Evolutionary conservation across 2,329 filamentous ascomycete genomes (phyloP).

Genomic region (Colletotrichum theobromicola): DNA sequence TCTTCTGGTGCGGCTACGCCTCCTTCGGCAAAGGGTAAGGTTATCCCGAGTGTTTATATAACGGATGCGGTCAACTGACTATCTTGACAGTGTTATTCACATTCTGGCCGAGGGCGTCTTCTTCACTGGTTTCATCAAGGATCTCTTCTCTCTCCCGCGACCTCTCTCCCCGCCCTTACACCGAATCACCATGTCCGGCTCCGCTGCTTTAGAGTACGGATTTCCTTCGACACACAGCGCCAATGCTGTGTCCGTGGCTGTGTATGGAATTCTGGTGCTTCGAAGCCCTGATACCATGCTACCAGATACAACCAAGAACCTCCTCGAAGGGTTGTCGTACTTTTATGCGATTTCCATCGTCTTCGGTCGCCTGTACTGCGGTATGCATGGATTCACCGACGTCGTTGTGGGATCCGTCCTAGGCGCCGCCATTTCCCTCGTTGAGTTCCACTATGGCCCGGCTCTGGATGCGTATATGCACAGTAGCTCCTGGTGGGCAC

Average conservation of each 20-base stretch:
- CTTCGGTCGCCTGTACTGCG: constrained; percentile 91
- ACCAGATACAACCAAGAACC: constrained; percentile 60
- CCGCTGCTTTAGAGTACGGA: constrained; percentile 92
- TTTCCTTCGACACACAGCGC: constrained; percentile 97
- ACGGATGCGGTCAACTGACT: not conserved
- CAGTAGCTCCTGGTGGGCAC: constrained; percentile 66
- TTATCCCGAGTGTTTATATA: not conserved
- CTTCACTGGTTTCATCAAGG: constrained; percentile 92
- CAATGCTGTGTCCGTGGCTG: constrained; percentile 92
- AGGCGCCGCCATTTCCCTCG: constrained; percentile 67
- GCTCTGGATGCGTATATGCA: constrained; percentile 75
- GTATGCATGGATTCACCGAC: constrained; percentile 98
- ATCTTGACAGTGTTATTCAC: constrained; percentile 64
- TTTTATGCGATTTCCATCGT: constrained; percentile 90
- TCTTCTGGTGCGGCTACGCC: constrained; percentile 95
- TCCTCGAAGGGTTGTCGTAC: constrained; percentile 74
- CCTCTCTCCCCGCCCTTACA: constrained; percentile 91
- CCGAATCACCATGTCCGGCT: constrained; percentile 97
- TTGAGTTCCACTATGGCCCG: constrained; percentile 66
- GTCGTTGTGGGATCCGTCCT: constrained; percentile 81
- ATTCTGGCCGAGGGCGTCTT: constrained; percentile 82
- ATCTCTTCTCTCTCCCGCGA: constrained; percentile 88
- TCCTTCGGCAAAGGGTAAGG: constrained; percentile 85
- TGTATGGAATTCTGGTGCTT: constrained; percentile 79
- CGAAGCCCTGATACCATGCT: constrained; percentile 69